Evolutionary conservation across 1,139 yeast species (phyloP).

Genomic region (Pichiaceae sp.): DNA sequence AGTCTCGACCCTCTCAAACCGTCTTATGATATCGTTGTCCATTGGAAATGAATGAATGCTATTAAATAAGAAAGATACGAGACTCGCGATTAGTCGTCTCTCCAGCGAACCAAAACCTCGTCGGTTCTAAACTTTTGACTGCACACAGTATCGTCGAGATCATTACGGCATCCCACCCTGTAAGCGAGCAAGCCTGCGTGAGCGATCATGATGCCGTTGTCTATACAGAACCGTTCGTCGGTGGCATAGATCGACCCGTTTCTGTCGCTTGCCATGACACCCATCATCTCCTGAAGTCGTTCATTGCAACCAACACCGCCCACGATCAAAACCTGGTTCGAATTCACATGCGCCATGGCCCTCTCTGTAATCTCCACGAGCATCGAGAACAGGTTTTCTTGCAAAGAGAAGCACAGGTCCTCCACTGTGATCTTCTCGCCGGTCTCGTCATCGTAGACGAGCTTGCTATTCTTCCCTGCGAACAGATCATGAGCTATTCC

Average conservation of each 20-base stretch:
- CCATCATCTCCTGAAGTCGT: constrained; percentile 94
- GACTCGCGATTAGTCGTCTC: constrained; percentile 4
- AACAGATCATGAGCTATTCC: constrained; percentile 66
- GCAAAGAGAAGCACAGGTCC: constrained; percentile 87
- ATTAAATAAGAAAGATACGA: neutral
- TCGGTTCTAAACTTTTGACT: constrained; percentile 93
- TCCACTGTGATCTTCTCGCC: constrained; percentile 63
- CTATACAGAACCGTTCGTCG: constrained; percentile 94
- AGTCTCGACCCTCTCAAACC: neutral
- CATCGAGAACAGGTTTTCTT: constrained; percentile 91
- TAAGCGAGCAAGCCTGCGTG: constrained; percentile 91
- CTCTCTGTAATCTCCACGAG: constrained; percentile 95
- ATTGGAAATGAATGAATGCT: neutral
- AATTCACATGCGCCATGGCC: constrained; percentile 96
- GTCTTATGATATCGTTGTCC: neutral
- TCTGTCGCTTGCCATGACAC: constrained; percentile 79
- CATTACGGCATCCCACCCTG: constrained; percentile 67
- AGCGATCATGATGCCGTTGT: constrained; percentile 97
- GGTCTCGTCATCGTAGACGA: constrained; percentile 33
- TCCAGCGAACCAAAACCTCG: constrained; percentile 84
- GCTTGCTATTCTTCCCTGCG: constrained; percentile 42
- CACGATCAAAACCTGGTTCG: constrained; percentile 83
- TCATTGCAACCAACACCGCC: constrained; percentile 98
- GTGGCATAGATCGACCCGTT: constrained; percentile 87
- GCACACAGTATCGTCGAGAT: constrained; percentile 67